These are phyloP conservation scores for Pichia thaimueangensis DNA, from an alignment of 805 yeast genomes.

Conservation along the genomic window DNA sequence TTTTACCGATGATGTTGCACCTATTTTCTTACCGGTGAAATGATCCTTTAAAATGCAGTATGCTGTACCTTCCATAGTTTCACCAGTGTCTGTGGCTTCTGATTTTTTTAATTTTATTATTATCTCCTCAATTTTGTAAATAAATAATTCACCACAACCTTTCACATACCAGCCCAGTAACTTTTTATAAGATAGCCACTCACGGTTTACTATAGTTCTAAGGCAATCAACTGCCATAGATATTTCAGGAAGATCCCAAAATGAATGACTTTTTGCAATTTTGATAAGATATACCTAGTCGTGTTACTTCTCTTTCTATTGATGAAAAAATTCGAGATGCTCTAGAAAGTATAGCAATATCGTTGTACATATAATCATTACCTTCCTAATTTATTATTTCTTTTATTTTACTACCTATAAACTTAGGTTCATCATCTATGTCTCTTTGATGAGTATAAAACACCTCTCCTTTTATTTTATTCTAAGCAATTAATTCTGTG, in stretches of 20 bases:
- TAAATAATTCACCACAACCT: conserved; percentile 58
- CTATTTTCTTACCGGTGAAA: conserved; percentile 13
- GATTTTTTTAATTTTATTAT: conserved; percentile 8
- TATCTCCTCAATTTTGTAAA: conserved; percentile 17
- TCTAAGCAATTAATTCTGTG: conserved; percentile 43
- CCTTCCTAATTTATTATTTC: conserved; percentile 37
- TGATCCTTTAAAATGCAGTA: conserved; percentile 13
- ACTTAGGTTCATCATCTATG: conserved; percentile 49
- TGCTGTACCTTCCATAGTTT: not conserved
- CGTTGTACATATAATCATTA: conserved; percentile 41
- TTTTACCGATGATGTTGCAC: conserved; percentile 16
- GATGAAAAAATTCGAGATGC: conserved; percentile 52
- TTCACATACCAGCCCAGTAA: conserved; percentile 54
- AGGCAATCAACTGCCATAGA: conserved; percentile 56
- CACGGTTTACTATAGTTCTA: conserved; percentile 56
- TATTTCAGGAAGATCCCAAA: conserved; percentile 75
- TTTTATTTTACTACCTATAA: conserved; percentile 50
- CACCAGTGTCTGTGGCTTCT: not conserved
- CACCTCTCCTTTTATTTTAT: conserved; percentile 38
- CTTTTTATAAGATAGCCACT: conserved; percentile 52
- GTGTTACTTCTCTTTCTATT: conserved; percentile 58
- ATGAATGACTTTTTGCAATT: conserved; percentile 66
- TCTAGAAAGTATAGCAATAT: conserved; percentile 68
- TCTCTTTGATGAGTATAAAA: conserved; percentile 32
- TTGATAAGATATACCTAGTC: conserved; percentile 53